Percentiles rank a stretch among this genome's conserved stretches.
These are phyloP conservation scores for Metarhizium robertsii DNA, from an alignment of 2,329 filamentous ascomycete genomes.

Conservation along the genomic window DNA sequence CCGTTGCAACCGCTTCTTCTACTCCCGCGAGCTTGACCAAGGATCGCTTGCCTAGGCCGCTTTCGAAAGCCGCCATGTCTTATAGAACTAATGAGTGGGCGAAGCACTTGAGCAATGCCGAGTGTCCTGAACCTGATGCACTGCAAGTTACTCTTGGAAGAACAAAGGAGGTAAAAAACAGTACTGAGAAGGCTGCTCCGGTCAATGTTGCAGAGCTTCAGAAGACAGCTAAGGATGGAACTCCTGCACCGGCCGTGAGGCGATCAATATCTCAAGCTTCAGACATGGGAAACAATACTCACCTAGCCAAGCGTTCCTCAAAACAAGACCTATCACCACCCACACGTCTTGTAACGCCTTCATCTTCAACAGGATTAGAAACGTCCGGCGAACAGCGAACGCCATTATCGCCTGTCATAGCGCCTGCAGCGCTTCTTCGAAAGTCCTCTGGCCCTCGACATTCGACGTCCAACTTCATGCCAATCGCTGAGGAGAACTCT, in stretches of 20 bases:
- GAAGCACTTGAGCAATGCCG: constrained; percentile 74
- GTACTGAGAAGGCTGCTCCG: constrained; percentile 46
- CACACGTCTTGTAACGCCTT: constrained; percentile 2
- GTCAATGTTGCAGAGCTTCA: constrained; percentile 56
- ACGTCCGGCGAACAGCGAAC: constrained; percentile 1
- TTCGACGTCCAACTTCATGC: constrained; percentile 19
- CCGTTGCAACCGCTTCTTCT: constrained; percentile 31
- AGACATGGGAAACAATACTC: constrained; percentile 10
- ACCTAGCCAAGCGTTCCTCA: constrained; percentile 7
- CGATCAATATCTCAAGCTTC: constrained; percentile 21
- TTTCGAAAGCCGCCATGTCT: constrained; percentile 69
- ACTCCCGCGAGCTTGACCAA: constrained; percentile 42
- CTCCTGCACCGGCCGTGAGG: constrained; percentile 22
- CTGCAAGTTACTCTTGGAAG: constrained; percentile 34
- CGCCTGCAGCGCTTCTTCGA: constrained; percentile 7
- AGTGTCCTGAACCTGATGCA: constrained; percentile 58
- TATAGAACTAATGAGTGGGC: constrained; percentile 96
- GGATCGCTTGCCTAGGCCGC: constrained; percentile 55
- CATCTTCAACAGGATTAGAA: not conserved
- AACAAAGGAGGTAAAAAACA: not conserved
- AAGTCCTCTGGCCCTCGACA: constrained; percentile 12
- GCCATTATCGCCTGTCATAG: not conserved
- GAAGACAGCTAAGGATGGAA: constrained; percentile 48
- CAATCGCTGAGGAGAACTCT: constrained; percentile 35
- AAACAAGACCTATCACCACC: constrained; percentile 15